Evolutionary conservation across 768 basidiomycete genomes (phyloP).

Genomic region (Termitomyces sp.): DNA sequence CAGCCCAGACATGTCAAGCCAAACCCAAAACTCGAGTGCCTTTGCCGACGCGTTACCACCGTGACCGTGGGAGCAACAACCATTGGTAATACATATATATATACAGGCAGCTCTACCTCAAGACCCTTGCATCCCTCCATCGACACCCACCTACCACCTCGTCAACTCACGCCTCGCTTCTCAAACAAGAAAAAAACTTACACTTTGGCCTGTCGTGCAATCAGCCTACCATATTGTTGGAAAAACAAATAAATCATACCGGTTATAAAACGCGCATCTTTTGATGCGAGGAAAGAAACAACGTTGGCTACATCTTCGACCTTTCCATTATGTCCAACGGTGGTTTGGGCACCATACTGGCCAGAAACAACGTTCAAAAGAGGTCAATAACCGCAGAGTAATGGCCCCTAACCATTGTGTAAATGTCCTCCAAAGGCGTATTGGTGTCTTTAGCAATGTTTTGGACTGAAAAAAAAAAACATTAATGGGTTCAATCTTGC

Average conservation of each 20-base stretch:
- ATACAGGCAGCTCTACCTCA: too few relatives aligned
- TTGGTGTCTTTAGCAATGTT: neutral
- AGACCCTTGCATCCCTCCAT: slow-evolving; percentile 7
- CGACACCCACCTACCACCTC: neutral
- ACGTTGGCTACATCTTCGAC: slow-evolving; percentile 28
- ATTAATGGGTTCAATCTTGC: neutral
- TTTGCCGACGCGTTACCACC: too few relatives aligned
- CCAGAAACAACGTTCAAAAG: too few relatives aligned
- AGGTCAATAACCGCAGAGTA: neutral
- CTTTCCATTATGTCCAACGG: slow-evolving; percentile 4
- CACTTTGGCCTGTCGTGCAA: too few relatives aligned
- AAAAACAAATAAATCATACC: slow-evolving; percentile 12
- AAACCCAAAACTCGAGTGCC: too few relatives aligned
- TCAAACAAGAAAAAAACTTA: slow-evolving; percentile 3
- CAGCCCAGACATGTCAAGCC: slow-evolving; percentile 59
- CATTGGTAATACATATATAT: too few relatives aligned
- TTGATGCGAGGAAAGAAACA: slow-evolving; percentile 33
- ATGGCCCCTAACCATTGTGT: neutral
- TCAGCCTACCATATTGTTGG: too few relatives aligned
- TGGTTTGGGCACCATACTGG: neutral
- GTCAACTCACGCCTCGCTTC: too few relatives aligned
- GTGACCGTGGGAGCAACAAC: too few relatives aligned
- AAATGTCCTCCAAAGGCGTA: neutral
- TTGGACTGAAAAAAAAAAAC: neutral
- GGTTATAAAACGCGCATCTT: slow-evolving; percentile 30